Conservation (phyloP, 257 asterid species). For the Buddleja alternifolia region DNA sequence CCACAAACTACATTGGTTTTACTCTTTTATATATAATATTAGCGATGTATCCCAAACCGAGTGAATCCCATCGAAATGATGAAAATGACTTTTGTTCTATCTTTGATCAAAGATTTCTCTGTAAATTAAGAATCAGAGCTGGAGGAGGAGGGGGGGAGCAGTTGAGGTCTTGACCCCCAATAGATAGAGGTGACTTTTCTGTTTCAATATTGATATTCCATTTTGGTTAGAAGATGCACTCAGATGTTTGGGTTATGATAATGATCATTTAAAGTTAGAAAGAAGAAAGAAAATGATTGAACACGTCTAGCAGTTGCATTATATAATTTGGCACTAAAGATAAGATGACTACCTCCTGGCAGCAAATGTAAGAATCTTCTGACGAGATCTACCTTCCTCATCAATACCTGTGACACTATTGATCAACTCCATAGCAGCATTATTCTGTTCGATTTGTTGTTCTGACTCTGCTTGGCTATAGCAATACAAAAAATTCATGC, state of each 20-base stretch:
- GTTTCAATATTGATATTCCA: background rate
- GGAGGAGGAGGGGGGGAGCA: background rate
- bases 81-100: slow-evolving; percentile 1
- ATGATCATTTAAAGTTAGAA: background rate
- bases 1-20: background rate
- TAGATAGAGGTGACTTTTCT: background rate
- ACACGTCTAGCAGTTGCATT: slow-evolving; percentile 16
- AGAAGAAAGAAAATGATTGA: slow-evolving; percentile 12
- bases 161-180: background rate
- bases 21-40: slow-evolving; percentile 4
- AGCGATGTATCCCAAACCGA: slow-evolving; percentile 2
- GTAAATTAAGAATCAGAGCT: background rate
- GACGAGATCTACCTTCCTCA: slow-evolving; percentile 98
- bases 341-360: slow-evolving; percentile 75
- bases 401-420: slow-evolving; percentile 88
- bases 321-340: slow-evolving; percentile 26
- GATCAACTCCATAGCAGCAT: slow-evolving; percentile 95
- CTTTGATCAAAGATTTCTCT: slow-evolving; percentile 4
- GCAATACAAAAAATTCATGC: slow-evolving; percentile 22
- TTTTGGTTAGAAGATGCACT: slow-evolving; percentile 23
- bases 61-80: slow-evolving; percentile 11
- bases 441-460: slow-evolving; percentile 64
- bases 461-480: slow-evolving; percentile 67
- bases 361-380: slow-evolving; percentile 91
- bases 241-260: background rate